A percentile compares a stretch with the other conserved stretches of the same genome.
phyloP scores from a whole-genome alignment of 2,329 filamentous ascomycete genomes.

The Atkinsonella texensis region DNA sequence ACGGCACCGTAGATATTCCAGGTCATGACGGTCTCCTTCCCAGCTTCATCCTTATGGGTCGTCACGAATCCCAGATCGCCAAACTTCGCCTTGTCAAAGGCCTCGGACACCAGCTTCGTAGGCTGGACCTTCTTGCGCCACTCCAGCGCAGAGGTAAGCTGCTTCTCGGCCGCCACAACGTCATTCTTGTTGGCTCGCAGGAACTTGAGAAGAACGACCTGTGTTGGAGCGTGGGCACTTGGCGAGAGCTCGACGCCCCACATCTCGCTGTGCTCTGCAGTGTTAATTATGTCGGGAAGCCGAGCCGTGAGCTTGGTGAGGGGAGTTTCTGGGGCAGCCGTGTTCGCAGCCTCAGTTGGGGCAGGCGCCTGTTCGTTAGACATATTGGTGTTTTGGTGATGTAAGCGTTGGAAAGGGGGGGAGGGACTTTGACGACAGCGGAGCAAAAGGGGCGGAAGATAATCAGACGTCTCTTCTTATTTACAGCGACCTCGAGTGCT shows the following conservation, averaged over 20 bases:
- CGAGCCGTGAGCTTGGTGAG: slow-evolving; percentile 45
- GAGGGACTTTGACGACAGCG: background rate
- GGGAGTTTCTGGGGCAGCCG: slow-evolving; percentile 16
- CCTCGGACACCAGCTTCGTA: slow-evolving; percentile 47
- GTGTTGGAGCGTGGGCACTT: slow-evolving; percentile 55
- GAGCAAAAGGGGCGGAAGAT: background rate
- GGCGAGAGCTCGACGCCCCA: slow-evolving; percentile 63
- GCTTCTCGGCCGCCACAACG: slow-evolving; percentile 58
- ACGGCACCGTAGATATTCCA: slow-evolving; percentile 92
- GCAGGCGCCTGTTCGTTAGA: slow-evolving; percentile 15
- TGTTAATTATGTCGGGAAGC: slow-evolving; percentile 44
- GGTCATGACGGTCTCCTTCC: slow-evolving; percentile 55
- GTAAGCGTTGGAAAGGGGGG: background rate
- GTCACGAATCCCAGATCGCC: slow-evolving; percentile 71
- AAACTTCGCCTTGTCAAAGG: slow-evolving; percentile 60
- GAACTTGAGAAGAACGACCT: slow-evolving; percentile 85
- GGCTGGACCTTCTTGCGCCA: slow-evolving; percentile 76
- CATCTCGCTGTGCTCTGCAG: slow-evolving; percentile 60
- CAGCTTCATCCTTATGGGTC: slow-evolving; percentile 45
- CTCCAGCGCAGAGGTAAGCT: slow-evolving; percentile 65
- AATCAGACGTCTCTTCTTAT: background rate
- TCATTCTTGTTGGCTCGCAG: slow-evolving; percentile 80
- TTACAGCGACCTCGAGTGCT: no score
- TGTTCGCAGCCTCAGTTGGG: background rate
- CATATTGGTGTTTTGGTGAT: slow-evolving; percentile 3